phyloP scores from a whole-genome alignment of 495 filamentous ascomycete species.

The Neurospora terricola region DNA sequence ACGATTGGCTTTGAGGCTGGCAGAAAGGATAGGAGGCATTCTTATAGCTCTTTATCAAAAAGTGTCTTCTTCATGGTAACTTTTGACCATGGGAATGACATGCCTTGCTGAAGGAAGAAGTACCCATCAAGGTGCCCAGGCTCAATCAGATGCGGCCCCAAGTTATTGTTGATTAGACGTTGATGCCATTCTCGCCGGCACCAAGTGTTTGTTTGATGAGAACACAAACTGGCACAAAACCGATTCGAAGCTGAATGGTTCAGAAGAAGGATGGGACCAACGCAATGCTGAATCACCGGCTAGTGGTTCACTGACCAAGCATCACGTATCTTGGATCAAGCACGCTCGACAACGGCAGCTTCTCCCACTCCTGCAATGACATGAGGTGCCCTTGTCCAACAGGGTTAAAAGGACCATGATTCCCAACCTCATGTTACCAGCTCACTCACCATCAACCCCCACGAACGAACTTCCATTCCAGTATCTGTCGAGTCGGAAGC shows the following conservation, averaged over 20 bases:
- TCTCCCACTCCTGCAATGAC: background rate
- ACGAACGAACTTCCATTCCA: background rate
- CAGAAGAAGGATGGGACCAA: background rate
- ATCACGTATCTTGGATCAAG: background rate
- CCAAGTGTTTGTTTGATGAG: background rate
- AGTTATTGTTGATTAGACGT: background rate
- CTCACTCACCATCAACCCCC: background rate
- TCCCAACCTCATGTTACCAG: background rate
- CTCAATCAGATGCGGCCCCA: background rate
- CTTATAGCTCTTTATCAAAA: background rate
- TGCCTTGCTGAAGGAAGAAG: background rate
- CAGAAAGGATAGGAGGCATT: background rate
- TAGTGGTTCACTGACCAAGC: background rate
- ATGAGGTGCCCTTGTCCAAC: background rate
- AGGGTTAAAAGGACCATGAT: background rate
- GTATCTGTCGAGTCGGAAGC: background rate
- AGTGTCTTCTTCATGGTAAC: background rate
- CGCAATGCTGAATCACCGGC: background rate
- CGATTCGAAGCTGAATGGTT: background rate
- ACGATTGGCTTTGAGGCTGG: background rate
- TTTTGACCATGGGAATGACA: background rate
- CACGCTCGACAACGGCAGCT: background rate
- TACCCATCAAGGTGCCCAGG: background rate
- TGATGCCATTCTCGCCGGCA: background rate
- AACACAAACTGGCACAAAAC: background rate